Evolutionary conservation across 2,329 filamentous ascomycete species (phyloP).

Genomic region (Pseudogymnoascus sp.): DNA sequence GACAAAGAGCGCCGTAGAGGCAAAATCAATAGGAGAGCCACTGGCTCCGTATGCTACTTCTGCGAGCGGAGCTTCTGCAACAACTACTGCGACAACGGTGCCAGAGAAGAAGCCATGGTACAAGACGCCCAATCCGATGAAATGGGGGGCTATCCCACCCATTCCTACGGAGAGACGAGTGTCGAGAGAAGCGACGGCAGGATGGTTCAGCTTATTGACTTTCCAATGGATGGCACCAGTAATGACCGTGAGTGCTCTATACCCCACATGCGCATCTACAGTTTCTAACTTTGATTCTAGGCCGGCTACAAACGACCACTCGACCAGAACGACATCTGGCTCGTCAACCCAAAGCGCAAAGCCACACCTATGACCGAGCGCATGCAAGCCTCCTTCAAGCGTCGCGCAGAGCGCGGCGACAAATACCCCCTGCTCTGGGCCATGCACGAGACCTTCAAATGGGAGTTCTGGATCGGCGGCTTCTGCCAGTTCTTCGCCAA

Average conservation of each 20-base stretch:
- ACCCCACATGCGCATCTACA: not conserved
- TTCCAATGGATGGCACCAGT: conserved; percentile 89
- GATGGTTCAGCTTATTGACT: conserved; percentile 66
- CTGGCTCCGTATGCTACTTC: not conserved
- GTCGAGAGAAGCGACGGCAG: conserved; percentile 65
- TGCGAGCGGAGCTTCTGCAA: not conserved
- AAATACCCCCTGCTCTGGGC: conserved; percentile 72
- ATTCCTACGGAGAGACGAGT: conserved; percentile 46
- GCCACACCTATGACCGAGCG: conserved; percentile 62
- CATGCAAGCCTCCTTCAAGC: conserved; percentile 61
- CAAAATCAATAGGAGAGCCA: not conserved
- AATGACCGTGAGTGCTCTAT: conserved; percentile 57
- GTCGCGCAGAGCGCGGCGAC: conserved; percentile 58
- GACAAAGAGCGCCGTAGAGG: not conserved
- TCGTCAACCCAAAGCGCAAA: conserved; percentile 72
- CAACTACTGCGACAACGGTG: not conserved
- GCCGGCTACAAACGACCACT: conserved; percentile 79
- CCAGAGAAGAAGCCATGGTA: conserved; percentile 52
- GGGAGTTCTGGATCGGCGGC: conserved; percentile 82
- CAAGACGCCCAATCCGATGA: conserved; percentile 53
- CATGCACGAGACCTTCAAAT: conserved; percentile 76
- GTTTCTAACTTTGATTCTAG: conserved; percentile 35
- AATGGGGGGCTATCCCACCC: conserved; percentile 50
- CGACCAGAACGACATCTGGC: conserved; percentile 79
- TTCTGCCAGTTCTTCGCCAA: conserved; percentile 65